A percentile compares a stretch with the other conserved stretches of the same genome.
These are phyloP conservation scores for Ceratocystis lukuohia DNA, from an alignment of 2,329 filamentous ascomycete species.

Conservation along the genomic window DNA sequence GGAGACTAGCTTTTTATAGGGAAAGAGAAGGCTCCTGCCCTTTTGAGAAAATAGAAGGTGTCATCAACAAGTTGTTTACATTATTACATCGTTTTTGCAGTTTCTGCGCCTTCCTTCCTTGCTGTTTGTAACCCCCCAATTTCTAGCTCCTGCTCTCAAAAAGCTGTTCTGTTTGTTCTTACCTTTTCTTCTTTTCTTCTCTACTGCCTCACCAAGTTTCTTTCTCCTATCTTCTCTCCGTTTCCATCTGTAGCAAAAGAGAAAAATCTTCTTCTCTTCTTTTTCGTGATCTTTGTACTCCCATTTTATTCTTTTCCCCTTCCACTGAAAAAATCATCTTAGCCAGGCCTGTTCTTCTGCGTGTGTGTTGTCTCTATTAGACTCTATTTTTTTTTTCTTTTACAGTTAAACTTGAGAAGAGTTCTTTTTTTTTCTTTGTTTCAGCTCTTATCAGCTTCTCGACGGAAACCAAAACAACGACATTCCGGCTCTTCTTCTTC, in stretches of 20 bases:
- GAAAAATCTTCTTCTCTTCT: not conserved
- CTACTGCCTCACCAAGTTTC: not conserved
- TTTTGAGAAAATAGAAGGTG: not conserved
- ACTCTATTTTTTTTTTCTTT: slow-evolving; percentile 10
- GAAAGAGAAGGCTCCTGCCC: not conserved
- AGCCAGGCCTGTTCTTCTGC: not conserved
- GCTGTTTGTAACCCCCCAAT: not conserved
- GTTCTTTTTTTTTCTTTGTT: not conserved
- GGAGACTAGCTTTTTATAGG: too few species aligned
- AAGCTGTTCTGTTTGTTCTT: not conserved
- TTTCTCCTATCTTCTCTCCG: not conserved
- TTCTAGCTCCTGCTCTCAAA: not conserved
- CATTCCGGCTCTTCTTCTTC: slow-evolving; percentile 21
- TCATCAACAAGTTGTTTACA: not conserved
- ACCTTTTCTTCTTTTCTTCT: not conserved
- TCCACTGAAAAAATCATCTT: not conserved
- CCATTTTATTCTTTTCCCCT: not conserved
- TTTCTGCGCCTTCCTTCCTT: slow-evolving; percentile 5
- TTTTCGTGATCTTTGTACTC: slow-evolving; percentile 4
- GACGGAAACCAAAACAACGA: slow-evolving; percentile 20
- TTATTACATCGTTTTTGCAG: not conserved
- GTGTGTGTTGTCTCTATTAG: not conserved
- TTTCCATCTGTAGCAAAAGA: not conserved
- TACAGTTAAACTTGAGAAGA: too few species aligned
- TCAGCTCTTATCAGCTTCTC: slow-evolving; percentile 6